Percentiles rank a stretch among this genome's conserved stretches.
phyloP scores from a whole-genome alignment of 2,329 filamentous ascomycete genomes.

The Cladophialophora immunda region DNA sequence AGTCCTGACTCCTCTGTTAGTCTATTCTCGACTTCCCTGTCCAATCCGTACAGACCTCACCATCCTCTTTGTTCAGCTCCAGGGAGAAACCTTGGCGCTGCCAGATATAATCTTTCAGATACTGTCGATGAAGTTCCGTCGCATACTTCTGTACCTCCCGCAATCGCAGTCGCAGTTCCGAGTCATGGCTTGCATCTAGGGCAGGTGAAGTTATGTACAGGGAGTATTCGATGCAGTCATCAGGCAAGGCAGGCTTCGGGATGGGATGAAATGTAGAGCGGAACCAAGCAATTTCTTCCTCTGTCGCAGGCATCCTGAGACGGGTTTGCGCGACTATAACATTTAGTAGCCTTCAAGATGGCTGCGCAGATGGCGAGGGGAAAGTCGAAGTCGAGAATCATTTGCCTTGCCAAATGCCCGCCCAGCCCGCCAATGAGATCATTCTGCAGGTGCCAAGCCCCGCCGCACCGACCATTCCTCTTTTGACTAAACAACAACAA shows the following conservation, averaged over 20 bases:
- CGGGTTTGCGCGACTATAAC: background rate
- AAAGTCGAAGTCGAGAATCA: background rate
- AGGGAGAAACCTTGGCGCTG: constrained; percentile 84
- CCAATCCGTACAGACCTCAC: constrained; percentile 53
- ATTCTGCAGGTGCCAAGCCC: background rate
- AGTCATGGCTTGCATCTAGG: constrained; percentile 61
- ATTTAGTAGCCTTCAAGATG: background rate
- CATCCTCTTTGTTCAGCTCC: constrained; percentile 67
- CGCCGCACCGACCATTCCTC: constrained; percentile 11
- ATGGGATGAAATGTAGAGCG: constrained; percentile 72
- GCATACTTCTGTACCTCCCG: constrained; percentile 76
- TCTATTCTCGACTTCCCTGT: constrained; percentile 29
- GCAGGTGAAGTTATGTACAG: constrained; percentile 74
- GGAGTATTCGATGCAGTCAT: constrained; percentile 87
- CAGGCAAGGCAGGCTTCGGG: constrained; percentile 72
- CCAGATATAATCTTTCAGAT: constrained; percentile 92
- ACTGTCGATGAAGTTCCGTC: constrained; percentile 66
- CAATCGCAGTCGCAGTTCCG: constrained; percentile 70
- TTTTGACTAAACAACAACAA: constrained; percentile 21
- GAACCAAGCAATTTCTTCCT: constrained; percentile 71
- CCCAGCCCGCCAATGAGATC: background rate
- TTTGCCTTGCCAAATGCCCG: background rate
- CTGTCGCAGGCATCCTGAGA: constrained; percentile 52
- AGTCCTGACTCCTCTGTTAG: constrained; percentile 49
- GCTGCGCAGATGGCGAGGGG: background rate